Conservation (phyloP, 164 flowering plant species). For the Stephania japonica region DNA sequence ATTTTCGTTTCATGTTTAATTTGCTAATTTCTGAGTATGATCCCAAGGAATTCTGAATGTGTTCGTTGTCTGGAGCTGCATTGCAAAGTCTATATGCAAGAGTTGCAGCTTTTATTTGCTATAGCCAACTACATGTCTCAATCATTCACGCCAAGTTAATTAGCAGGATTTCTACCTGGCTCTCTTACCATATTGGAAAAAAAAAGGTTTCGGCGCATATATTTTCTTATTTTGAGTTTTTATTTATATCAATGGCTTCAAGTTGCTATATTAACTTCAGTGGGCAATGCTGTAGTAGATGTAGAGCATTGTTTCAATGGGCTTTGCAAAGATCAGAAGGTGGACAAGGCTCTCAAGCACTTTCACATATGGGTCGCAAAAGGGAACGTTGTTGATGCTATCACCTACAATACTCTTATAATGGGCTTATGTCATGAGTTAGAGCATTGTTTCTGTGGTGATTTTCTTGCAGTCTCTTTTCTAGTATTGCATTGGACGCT, state of each 20-base stretch:
- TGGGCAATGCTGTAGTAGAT: neutral
- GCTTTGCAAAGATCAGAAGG: constrained; percentile 57
- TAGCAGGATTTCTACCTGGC: neutral
- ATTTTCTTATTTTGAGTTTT: neutral
- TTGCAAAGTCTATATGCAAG: too few relatives aligned
- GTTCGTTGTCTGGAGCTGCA: too few relatives aligned
- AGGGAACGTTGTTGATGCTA: constrained; percentile 55
- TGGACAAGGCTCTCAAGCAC: constrained; percentile 77
- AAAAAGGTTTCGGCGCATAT: neutral
- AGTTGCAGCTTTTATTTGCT: neutral
- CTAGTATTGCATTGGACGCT: too few relatives aligned
- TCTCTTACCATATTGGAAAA: neutral
- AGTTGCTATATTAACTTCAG: neutral
- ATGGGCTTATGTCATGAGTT: constrained; percentile 51
- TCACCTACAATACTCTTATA: constrained; percentile 70
- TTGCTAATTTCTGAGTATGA: too few relatives aligned
- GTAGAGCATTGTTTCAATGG: too few relatives aligned
- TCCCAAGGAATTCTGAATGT: too few relatives aligned
- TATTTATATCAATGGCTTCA: neutral
- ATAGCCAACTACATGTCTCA: neutral
- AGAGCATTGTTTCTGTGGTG: too few relatives aligned
- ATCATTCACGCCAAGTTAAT: neutral
- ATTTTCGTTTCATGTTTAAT: neutral
- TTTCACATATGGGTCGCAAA: constrained; percentile 55
- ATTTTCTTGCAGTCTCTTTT: too few relatives aligned